These are phyloP conservation scores for Leucoagaricus sp. DNA, from an alignment of 1,284 basidiomycete genomes.

Conservation along the genomic window DNA sequence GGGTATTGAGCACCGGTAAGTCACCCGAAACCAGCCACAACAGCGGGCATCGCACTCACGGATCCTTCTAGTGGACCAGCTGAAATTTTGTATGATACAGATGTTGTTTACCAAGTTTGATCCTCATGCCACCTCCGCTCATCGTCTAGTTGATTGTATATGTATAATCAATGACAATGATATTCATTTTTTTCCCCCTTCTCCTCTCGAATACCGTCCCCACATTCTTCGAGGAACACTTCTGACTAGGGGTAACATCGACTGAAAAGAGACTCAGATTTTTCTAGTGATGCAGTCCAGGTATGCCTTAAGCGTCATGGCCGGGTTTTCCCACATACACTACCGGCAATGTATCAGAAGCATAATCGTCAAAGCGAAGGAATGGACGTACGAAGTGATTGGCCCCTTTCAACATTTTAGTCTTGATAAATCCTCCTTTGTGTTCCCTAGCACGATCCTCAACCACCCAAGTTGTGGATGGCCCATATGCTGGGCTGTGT, in stretches of 20 bases:
- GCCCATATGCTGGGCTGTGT: neutral
- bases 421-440: neutral
- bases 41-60: neutral
- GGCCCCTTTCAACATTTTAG: neutral
- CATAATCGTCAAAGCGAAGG: neutral
- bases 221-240: too few relatives aligned
- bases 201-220: too few relatives aligned
- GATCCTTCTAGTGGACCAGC: neutral
- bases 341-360: neutral
- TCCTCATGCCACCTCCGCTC: too few relatives aligned
- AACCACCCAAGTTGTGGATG: neutral
- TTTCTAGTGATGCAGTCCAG: neutral
- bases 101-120: neutral
- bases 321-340: neutral
- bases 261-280: neutral
- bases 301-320: neutral
- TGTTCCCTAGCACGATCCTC: neutral
- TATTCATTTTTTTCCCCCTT: too few relatives aligned
- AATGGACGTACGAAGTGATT: neutral
- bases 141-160: too few relatives aligned
- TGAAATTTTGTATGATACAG: neutral
- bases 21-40: neutral
- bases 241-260: too few relatives aligned
- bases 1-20: slow-evolving; percentile 18
- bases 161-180: too few relatives aligned